Evolutionary conservation across 768 basidiomycete species (phyloP).

Genomic region (Rossbeevera mucosa): DNA sequence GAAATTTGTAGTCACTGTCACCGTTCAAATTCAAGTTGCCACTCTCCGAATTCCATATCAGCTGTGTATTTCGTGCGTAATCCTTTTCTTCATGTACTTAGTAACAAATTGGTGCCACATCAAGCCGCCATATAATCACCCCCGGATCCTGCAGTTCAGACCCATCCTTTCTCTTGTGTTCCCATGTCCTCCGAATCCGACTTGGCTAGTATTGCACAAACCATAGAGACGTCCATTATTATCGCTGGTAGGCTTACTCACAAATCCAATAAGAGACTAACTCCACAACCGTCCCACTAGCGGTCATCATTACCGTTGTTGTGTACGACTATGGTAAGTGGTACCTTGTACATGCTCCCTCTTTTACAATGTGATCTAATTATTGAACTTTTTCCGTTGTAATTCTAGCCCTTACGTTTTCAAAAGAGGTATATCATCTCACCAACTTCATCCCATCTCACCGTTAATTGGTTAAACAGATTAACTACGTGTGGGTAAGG

Average conservation of each 20-base stretch:
- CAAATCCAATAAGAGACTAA: neutral
- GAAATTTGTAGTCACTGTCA: neutral
- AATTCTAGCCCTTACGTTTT: conserved; percentile 10
- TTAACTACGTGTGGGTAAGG: conserved; percentile 4
- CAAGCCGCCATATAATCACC: too few species aligned
- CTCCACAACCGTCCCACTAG: neutral
- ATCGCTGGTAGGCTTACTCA: neutral
- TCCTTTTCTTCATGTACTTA: neutral
- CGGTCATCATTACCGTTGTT: conserved; percentile 1
- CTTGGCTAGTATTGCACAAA: neutral
- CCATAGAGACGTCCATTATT: neutral
- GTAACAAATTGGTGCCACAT: neutral
- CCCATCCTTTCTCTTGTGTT: neutral
- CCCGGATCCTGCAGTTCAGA: too few species aligned
- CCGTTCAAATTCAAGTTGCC: neutral
- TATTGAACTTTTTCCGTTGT: neutral
- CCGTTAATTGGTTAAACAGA: neutral
- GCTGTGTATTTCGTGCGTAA: neutral
- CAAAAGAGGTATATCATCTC: conserved; percentile 8
- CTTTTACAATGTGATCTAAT: neutral
- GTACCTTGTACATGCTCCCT: neutral
- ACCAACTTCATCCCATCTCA: neutral
- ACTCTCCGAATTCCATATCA: neutral
- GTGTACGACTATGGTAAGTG: conserved; percentile 16
- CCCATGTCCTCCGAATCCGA: neutral